Percentiles rank a stretch among this genome's conserved stretches.
Evolutionary conservation across 768 basidiomycete species (phyloP).

Genomic region (Lenzites betulinus): DNA sequence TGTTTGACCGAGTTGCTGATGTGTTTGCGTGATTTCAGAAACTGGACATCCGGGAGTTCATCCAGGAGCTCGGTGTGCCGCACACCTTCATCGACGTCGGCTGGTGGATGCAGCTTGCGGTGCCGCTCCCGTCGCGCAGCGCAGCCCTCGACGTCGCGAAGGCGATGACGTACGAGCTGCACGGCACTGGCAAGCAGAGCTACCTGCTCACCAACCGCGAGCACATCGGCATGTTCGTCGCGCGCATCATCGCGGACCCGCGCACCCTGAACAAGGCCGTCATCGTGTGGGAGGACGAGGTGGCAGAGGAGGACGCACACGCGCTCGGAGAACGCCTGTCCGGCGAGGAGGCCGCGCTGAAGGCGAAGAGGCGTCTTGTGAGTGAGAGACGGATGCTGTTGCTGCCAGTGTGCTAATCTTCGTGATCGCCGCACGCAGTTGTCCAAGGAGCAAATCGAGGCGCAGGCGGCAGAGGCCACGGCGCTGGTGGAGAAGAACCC

Average conservation of each 20-base stretch:
- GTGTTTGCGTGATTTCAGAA: constrained; percentile 28
- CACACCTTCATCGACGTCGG: constrained; percentile 39
- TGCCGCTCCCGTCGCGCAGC: constrained; percentile 4
- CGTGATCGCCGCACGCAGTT: not conserved
- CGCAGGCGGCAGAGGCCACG: not conserved
- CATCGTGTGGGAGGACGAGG: constrained; percentile 31
- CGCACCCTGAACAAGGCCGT: constrained; percentile 36
- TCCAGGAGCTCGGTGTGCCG: constrained; percentile 26
- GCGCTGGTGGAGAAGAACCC: not conserved
- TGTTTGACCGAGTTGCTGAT: too few species aligned
- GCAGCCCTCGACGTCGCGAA: not conserved
- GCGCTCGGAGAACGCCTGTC: constrained; percentile 24
- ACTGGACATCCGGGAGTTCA: constrained; percentile 30
- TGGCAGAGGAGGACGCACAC: constrained; percentile 28
- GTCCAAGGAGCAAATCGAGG: not conserved
- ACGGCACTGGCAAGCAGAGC: constrained; percentile 24
- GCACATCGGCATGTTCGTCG: constrained; percentile 34
- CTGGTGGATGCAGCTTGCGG: constrained; percentile 32
- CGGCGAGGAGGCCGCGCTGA: constrained; percentile 26
- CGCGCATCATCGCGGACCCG: constrained; percentile 34
- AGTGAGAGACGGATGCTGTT: not conserved
- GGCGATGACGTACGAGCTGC: constrained; percentile 8
- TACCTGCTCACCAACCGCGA: constrained; percentile 26
- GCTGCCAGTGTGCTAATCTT: too few species aligned
- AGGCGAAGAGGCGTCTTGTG: constrained; percentile 14